These are phyloP conservation scores for Cladobotryum mycophilum DNA, from an alignment of 2,329 filamentous ascomycete species.

Conservation along the genomic window DNA sequence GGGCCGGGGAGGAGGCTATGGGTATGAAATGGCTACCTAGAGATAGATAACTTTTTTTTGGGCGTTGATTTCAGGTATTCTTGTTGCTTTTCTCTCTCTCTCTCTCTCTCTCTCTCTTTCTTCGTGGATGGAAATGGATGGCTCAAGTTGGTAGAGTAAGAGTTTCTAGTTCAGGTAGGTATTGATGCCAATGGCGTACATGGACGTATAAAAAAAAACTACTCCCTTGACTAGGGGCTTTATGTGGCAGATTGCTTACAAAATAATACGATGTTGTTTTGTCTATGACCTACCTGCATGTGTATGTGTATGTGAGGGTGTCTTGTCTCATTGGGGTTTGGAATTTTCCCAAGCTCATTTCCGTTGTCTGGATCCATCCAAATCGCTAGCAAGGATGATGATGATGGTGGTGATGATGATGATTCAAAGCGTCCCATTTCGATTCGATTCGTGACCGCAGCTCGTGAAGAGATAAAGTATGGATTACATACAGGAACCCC, in stretches of 20 bases:
- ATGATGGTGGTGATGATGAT: not conserved
- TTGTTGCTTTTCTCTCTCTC: not conserved
- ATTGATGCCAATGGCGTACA: not conserved
- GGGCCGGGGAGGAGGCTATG: not conserved
- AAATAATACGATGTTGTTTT: not conserved
- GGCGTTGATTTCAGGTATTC: not conserved
- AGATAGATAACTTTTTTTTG: not conserved
- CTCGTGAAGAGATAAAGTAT: slow-evolving; percentile 25
- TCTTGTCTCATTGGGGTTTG: too few species aligned
- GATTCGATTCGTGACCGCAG: slow-evolving; percentile 20
- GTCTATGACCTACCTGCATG: too few species aligned
- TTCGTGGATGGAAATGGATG: not conserved
- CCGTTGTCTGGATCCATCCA: too few species aligned
- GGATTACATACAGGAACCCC: slow-evolving; percentile 22
- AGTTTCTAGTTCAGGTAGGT: not conserved
- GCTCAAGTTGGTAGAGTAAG: not conserved
- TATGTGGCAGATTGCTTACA: not conserved
- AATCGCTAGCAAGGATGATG: too few species aligned
- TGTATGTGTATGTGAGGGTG: too few species aligned
- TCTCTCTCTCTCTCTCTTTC: not conserved
- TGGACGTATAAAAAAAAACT: too few species aligned
- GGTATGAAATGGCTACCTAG: not conserved
- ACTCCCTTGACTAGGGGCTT: not conserved
- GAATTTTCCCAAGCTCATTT: not conserved
- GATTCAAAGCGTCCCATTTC: slow-evolving; percentile 22